Percentiles rank a stretch among this genome's conserved stretches.
Evolutionary conservation across 2,329 filamentous ascomycete species (phyloP).

Genomic region (Aspergillus fumigatus): DNA sequence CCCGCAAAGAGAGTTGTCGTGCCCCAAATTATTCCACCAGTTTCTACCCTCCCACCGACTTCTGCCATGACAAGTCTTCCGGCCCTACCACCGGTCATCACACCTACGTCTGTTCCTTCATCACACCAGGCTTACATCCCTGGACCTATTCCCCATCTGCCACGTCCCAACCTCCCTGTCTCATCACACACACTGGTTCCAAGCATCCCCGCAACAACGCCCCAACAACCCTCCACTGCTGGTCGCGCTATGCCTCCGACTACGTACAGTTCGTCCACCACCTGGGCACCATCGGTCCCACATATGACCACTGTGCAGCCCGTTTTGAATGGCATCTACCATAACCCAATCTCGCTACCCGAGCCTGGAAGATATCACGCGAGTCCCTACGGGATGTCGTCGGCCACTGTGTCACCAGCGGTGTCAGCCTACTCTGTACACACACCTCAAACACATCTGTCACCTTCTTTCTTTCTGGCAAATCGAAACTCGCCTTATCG

Average conservation of each 20-base stretch:
- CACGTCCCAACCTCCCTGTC: slow-evolving; percentile 67
- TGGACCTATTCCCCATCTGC: slow-evolving; percentile 52
- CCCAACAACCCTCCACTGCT: slow-evolving; percentile 59
- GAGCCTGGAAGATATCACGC: slow-evolving; percentile 42
- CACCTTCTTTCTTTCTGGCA: slow-evolving; percentile 80
- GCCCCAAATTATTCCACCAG: slow-evolving; percentile 19
- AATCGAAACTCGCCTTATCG: slow-evolving; percentile 90
- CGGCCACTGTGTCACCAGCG: slow-evolving; percentile 61
- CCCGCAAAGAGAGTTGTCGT: slow-evolving; percentile 49
- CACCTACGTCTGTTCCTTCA: slow-evolving; percentile 30
- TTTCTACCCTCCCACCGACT: slow-evolving; percentile 23
- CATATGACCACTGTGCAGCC: slow-evolving; percentile 30
- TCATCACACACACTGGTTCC: slow-evolving; percentile 48
- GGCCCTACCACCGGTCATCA: slow-evolving; percentile 31
- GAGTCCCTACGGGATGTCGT: slow-evolving; percentile 50
- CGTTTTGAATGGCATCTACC: slow-evolving; percentile 26
- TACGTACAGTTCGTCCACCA: slow-evolving; percentile 59
- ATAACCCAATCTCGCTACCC: slow-evolving; percentile 23
- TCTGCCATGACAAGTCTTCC: slow-evolving; percentile 22
- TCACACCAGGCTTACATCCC: slow-evolving; percentile 25
- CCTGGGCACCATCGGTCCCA: slow-evolving; percentile 45
- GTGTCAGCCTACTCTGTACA: slow-evolving; percentile 59
- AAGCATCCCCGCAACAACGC: slow-evolving; percentile 37
- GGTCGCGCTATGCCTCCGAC: slow-evolving; percentile 66
- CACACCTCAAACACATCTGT: slow-evolving; percentile 66